Evolutionary conservation across 2,329 filamentous ascomycete species (phyloP), one percentile per base, ranked within the genome.

Genomic region (Aspergillus intermedius): DNA sequence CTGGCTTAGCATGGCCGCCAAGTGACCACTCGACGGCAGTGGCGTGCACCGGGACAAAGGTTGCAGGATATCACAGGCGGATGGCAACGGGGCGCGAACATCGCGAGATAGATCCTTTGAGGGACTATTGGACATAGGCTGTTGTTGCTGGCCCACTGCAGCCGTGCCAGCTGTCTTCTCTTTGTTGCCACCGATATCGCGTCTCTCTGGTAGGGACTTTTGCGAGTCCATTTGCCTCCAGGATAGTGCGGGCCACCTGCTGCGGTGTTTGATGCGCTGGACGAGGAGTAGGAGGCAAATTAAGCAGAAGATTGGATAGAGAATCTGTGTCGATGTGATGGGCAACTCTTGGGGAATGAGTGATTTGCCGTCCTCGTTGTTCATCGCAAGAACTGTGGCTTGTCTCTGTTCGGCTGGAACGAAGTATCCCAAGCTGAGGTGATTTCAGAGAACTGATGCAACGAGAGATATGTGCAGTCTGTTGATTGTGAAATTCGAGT

Each of bases 51-150:
- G 52, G 13, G 59, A 61, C 47, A 61, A 45, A 28, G 59, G 59
- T 44, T 55, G 52, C 51, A 61, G 48, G 39, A 61, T 54, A 53
- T 59, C 59, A 47, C 59, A 59, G 32, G 59, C 56, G 22, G 59
- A 59, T 40, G 57, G 57, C 23, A 59, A 42, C 7, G 47, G 48
- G 39, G 45, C 21, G 21, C 42, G 34, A 22, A 21, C 17, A 19
- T 40, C 15, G 15, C 19, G 5, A 39, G 15, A 35, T 13, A 42
- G 13, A 21, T 28, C 34, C 10, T 9, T 34, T 21, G 15, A 44
- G 39, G 42, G 17, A 17, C 34, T 37, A 40, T 40, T 49, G 44
- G 41, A 43, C 25, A 19, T 45, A 21, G 48, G 47, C 49, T 30
- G 28, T 41, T 40, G 37, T 19, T 45, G 45, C 32, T 47, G 49